A percentile compares a stretch with the other conserved stretches of the same genome.
phyloP scores from a whole-genome alignment of 495 filamentous ascomycete species.

The Penicillium cosmopolitanum region DNA sequence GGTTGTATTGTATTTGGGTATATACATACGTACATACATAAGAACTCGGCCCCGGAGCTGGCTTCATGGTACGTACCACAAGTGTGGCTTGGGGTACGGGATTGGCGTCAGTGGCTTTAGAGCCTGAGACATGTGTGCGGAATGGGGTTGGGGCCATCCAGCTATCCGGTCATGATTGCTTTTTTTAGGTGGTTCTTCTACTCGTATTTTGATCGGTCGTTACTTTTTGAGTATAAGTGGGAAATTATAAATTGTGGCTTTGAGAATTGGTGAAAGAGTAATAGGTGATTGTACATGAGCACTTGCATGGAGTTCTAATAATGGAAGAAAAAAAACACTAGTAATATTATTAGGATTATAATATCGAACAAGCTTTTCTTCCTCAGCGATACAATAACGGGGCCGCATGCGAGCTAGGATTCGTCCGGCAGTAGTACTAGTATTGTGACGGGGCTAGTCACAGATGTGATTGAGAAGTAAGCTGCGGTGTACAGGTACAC shows the following conservation, averaged over 20 bases:
- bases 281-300: too few relatives aligned
- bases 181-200: not conserved
- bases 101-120: slow-evolving; percentile 2
- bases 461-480: slow-evolving; percentile 4
- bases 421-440: not conserved
- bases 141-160: not conserved
- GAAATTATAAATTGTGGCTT: too few relatives aligned
- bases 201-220: too few relatives aligned
- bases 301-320: too few relatives aligned
- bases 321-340: not conserved
- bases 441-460: slow-evolving; percentile 5
- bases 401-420: not conserved
- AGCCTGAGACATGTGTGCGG: slow-evolving; percentile 5
- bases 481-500: slow-evolving; percentile 3
- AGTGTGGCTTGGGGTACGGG: not conserved
- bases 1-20: not conserved
- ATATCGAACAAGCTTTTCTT: not conserved
- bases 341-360: too few relatives aligned
- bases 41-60: too few relatives aligned
- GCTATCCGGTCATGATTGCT: not conserved
- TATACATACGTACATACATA: too few relatives aligned
- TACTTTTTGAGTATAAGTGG: too few relatives aligned
- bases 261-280: too few relatives aligned
- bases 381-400: not conserved
- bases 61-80: not conserved